Conservation (phyloP, 164 flowering plant genomes). For the Taxillus chinensis region DNA sequence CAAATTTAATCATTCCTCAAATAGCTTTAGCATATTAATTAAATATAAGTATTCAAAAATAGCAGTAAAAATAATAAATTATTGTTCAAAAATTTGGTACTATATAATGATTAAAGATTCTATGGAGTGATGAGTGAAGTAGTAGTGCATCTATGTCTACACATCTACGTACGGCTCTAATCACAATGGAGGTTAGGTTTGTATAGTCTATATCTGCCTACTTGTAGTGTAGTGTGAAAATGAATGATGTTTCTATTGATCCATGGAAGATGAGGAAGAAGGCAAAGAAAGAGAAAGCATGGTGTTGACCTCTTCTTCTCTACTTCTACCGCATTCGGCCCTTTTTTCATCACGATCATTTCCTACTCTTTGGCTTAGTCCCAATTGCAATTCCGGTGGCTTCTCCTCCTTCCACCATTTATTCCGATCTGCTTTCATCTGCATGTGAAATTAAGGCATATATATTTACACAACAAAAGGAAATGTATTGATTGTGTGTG, state of each 20-base stretch:
- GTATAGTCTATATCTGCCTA: no score
- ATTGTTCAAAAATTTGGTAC: no score
- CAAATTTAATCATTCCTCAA: no score
- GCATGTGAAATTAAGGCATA: background rate
- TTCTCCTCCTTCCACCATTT: background rate
- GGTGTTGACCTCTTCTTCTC: conserved; percentile 14
- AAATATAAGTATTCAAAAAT: no score
- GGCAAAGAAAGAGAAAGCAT: conserved; percentile 32
- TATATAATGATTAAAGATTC: no score
- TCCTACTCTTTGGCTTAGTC: conserved; percentile 9
- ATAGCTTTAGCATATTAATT: no score
- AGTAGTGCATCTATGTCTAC: no score
- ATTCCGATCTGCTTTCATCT: background rate
- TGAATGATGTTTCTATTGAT: background rate
- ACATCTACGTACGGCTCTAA: no score
- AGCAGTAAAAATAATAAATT: no score
- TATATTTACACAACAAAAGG: background rate
- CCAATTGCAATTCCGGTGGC: conserved; percentile 16
- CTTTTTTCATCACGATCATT: background rate
- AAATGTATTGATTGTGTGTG: background rate
- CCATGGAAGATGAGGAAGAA: conserved; percentile 9
- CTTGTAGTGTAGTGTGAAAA: no score
- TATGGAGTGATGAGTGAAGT: no score
- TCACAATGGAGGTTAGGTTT: no score
- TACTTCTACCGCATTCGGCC: background rate